Evolutionary conservation across 2,329 filamentous ascomycete genomes (phyloP), one percentile per base, ranked within the genome.

Genomic region (Ustilaginoidea virens): DNA sequence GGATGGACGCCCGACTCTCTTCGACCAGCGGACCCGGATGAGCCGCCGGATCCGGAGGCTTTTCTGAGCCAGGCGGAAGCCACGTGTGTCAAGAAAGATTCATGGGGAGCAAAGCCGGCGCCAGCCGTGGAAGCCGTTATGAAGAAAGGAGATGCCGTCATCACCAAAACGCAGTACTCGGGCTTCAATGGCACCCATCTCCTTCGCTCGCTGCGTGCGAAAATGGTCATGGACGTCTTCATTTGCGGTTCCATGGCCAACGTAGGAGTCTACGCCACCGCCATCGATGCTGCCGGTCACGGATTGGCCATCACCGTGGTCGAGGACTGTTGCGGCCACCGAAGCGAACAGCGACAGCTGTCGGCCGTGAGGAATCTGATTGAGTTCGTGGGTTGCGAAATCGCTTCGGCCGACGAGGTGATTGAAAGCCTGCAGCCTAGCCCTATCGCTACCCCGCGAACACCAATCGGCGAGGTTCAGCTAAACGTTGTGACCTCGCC

Each of bases 201-300:
- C 11, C 64, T 96, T 6, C 63, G 78, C 28, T 64, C 73, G n/a
- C 57, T 96, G 25, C 72, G 86, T n/a, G 74, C 74, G n/a, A 80
- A 75, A 37, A 75, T 94, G 39, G 73, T 92, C 33, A 93, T 85
- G 2, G 80, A 94, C 43, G 60, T 98, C 9, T 94, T 80, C 52
- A 69, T 96, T 15, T 92, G 81, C 44, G 90, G 90, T 14, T 78
- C 80, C 25, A 66, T 92, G 27, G 81, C 78, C 24, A 94, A 96
- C 44, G 61, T 92, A 20, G 86, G 85, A 18, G 75, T 96, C 26
- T 85, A 90, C 47, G 87, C 90, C 6, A 94, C 87, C 1, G 85
- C 85, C 4, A 64, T 92, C 37, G 90, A 94, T 46, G 90, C 87
- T 8, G 86, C 82, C 2, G 71, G 79, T 13, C 80, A 94, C 50